Percentiles rank a stretch among this genome's conserved stretches.
phyloP scores from a whole-genome alignment of 129 eudicot species.

The Arctium minus region DNA sequence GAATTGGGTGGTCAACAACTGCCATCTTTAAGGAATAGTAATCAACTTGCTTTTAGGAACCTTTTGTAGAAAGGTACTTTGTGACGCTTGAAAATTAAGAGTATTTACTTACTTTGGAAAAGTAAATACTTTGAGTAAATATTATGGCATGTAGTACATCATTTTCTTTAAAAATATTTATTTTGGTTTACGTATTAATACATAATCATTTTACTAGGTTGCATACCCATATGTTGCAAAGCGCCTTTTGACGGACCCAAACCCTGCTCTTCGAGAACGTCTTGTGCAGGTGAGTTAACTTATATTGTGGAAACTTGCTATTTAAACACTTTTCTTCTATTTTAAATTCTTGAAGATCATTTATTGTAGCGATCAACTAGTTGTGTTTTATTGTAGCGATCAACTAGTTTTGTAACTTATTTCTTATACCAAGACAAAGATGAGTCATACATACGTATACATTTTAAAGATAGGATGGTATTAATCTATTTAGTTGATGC shows the following conservation, averaged over 20 bases:
- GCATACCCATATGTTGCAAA: slow-evolving; percentile 98
- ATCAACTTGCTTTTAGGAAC: background rate
- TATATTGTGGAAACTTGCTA: background rate
- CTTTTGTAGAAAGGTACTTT: background rate
- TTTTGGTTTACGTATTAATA: slow-evolving; percentile 5
- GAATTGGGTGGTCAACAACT: background rate
- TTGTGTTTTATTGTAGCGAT: background rate
- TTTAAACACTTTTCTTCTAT: background rate
- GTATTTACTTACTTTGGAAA: background rate
- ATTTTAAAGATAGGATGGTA: background rate
- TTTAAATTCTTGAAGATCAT: slow-evolving; percentile 5
- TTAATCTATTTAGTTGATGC: background rate
- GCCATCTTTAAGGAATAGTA: background rate
- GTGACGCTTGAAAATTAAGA: background rate
- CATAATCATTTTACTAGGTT: slow-evolving; percentile 44
- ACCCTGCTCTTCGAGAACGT: slow-evolving; percentile 98
- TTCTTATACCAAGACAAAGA: background rate
- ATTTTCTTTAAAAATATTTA: background rate
- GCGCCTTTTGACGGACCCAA: slow-evolving; percentile 97
- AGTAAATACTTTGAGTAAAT: background rate
- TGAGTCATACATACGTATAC: background rate
- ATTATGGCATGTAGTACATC: background rate
- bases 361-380: background rate
- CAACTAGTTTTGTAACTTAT: background rate
- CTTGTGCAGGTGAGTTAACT: slow-evolving; percentile 68